Evolutionary conservation across 106 monocot species (phyloP).

Genomic region (Vanilla planifolia): DNA sequence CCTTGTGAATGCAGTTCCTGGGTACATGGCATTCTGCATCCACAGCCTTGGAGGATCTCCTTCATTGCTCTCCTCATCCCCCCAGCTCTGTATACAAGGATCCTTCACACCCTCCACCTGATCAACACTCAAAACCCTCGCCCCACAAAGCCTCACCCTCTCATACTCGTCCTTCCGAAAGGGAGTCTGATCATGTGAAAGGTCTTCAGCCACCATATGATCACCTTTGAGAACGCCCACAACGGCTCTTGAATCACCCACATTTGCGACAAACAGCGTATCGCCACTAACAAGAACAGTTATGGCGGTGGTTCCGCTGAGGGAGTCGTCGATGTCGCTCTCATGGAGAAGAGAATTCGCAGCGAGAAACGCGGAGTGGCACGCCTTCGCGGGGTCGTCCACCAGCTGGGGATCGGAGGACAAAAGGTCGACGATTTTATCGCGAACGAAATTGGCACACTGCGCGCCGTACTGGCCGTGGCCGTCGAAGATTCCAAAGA

Average conservation of each 20-base stretch:
- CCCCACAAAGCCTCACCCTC: slow-evolving; percentile 61
- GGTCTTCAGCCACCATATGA: slow-evolving; percentile 40
- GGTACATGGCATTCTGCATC: slow-evolving; percentile 73
- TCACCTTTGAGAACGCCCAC: slow-evolving; percentile 39
- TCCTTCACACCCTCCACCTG: slow-evolving; percentile 78
- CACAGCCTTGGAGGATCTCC: slow-evolving; percentile 89
- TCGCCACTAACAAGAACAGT: slow-evolving; percentile 54
- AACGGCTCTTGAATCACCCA: slow-evolving; percentile 79
- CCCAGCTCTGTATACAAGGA: slow-evolving; percentile 58
- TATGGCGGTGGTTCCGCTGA: slow-evolving; percentile 88
- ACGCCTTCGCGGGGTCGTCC: slow-evolving; percentile 45
- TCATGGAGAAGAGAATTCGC: slow-evolving; percentile 46
- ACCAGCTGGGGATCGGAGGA: slow-evolving; percentile 22
- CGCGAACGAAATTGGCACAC: slow-evolving; percentile 56
- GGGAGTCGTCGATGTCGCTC: slow-evolving; percentile 64
- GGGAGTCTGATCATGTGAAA: slow-evolving; percentile 80
- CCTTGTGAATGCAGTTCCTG: slow-evolving; percentile 86
- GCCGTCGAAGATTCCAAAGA: slow-evolving; percentile 87
- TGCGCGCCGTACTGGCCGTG: slow-evolving; percentile 62
- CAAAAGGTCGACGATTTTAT: slow-evolving; percentile 35
- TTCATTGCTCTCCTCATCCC: slow-evolving; percentile 51
- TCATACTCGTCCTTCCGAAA: slow-evolving; percentile 80
- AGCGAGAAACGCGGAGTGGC: slow-evolving; percentile 28
- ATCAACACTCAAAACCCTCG: slow-evolving; percentile 65
- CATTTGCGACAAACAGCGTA: slow-evolving; percentile 62